These are phyloP conservation scores for Takashimella tepidaria DNA, from an alignment of 1,284 basidiomycete genomes.

Conservation along the genomic window DNA sequence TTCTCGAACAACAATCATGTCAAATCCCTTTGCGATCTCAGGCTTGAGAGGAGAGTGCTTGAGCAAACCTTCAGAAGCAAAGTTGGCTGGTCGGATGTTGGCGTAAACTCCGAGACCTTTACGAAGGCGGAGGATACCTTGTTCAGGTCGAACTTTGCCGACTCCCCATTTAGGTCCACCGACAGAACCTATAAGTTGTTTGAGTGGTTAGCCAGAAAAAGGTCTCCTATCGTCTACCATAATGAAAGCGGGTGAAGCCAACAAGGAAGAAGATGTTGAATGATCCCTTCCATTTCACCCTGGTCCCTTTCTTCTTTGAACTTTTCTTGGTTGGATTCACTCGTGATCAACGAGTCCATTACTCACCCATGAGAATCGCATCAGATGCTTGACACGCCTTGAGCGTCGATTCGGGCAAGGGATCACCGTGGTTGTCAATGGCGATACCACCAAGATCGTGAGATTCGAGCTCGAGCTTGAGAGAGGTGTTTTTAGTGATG, in stretches of 20 bases:
- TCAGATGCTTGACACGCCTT: slow-evolving; percentile 83
- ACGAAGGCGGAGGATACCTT: slow-evolving; percentile 83
- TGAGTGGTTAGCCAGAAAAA: neutral
- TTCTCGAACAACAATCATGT: slow-evolving; percentile 93
- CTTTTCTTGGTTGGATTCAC: too few species aligned
- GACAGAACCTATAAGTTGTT: slow-evolving; percentile 81
- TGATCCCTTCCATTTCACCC: too few species aligned
- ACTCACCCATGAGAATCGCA: slow-evolving; percentile 81
- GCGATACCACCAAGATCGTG: slow-evolving; percentile 89
- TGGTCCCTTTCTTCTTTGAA: too few species aligned
- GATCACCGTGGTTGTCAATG: slow-evolving; percentile 79
- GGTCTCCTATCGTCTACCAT: too few species aligned
- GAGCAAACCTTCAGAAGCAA: slow-evolving; percentile 86
- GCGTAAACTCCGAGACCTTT: slow-evolving; percentile 93
- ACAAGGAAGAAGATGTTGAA: too few species aligned
- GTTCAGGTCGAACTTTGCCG: slow-evolving; percentile 89
- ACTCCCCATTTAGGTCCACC: slow-evolving; percentile 99
- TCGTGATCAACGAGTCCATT: neutral
- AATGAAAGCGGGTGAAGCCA: too few species aligned
- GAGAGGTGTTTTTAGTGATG: slow-evolving; percentile 63
- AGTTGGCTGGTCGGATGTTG: slow-evolving; percentile 95
- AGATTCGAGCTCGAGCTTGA: slow-evolving; percentile 62
- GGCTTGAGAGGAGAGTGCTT: slow-evolving; percentile 89
- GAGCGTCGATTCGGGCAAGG: slow-evolving; percentile 79
- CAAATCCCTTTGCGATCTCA: slow-evolving; percentile 74